Evolutionary conservation across 441 rosid species (phyloP), one percentile per base, ranked within the genome.

Genomic region (Eutrema salsugineum): DNA sequence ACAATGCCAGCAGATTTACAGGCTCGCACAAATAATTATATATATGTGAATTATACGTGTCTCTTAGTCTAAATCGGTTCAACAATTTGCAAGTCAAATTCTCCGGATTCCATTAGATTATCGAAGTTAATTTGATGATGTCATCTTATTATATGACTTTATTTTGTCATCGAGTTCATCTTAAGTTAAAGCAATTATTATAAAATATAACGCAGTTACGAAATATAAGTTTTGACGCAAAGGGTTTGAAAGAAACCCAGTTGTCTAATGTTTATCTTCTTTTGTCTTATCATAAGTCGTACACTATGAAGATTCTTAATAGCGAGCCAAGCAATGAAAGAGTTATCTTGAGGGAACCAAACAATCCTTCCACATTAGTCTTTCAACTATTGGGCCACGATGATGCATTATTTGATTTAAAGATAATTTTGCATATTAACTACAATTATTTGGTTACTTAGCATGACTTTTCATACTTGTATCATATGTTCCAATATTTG

Each of bases 1-100:
- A 46, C 27, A 65, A 56, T 24, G 77, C 71, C 77, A 64, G 71
- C 77, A 65, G 53, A 73, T 36, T 73, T 48, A 64, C 59, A 64
- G 77, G 40, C 42, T 50, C 59, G 42, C 40, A 24, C 39, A 55
- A 22, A 44, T 54, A 15, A 14, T 38, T 42, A 42, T 12, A 28
- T 2, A 33, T 5, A 46, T 64, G 71, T 65, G 59, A 63, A 33
- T 16, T 54, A 64, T 47, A 65, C 59, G 70, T 55, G 70, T 56
- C 42, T n/a, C 32, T 15, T 15, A 51, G 70, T 54, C 39, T 33
- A 11, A 72, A 36, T 57, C 20, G 51, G 70, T 38, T 42, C 44
- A 56, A 28, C 71, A 44, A 56, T 56, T 24, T 46, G 5, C 17
- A 28, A 56, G 53, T 35, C 59, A 65, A 35, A 27, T 55, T 72